These are phyloP conservation scores for Brettanomyces bruxellensis DNA, from an alignment of 805 yeast genomes.

Conservation along the genomic window DNA sequence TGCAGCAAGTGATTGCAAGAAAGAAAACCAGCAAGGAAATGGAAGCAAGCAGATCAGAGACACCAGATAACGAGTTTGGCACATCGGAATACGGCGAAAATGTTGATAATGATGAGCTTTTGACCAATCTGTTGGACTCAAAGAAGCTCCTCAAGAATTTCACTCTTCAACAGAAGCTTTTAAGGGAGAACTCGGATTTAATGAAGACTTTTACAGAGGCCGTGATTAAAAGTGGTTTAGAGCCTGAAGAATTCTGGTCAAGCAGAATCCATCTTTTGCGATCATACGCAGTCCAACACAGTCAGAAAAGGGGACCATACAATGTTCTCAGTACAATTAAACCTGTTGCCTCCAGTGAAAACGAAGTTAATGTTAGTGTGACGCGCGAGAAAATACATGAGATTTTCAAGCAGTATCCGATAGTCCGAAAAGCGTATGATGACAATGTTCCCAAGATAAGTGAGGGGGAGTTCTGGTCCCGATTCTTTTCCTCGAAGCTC, in stretches of 20 bases:
- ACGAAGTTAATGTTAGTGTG: slow-evolving; percentile 86
- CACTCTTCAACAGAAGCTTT: slow-evolving; percentile 68
- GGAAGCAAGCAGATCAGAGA: slow-evolving; percentile 3
- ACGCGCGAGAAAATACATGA: slow-evolving; percentile 85
- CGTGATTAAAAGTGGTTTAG: slow-evolving; percentile 67
- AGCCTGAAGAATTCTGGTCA: slow-evolving; percentile 81
- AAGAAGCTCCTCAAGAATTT: slow-evolving; percentile 57
- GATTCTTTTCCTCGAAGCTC: slow-evolving; percentile 85
- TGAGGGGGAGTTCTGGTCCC: slow-evolving; percentile 94
- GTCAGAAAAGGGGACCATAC: slow-evolving; percentile 87
- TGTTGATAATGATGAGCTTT: slow-evolving; percentile 19
- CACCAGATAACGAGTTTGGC: not conserved
- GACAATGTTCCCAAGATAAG: slow-evolving; percentile 84
- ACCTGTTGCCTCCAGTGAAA: slow-evolving; percentile 88
- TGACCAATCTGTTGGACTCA: slow-evolving; percentile 38
- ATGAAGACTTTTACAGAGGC: slow-evolving; percentile 79
- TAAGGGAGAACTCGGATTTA: slow-evolving; percentile 59
- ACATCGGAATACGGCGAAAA: not conserved
- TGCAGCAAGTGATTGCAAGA: slow-evolving; percentile 62
- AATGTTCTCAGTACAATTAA: slow-evolving; percentile 89
- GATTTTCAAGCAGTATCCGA: slow-evolving; percentile 87
- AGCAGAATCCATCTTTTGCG: slow-evolving; percentile 71
- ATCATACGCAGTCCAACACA: slow-evolving; percentile 74
- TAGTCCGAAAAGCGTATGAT: slow-evolving; percentile 78
- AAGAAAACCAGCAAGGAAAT: slow-evolving; percentile 39